Conservation (phyloP, 78 protist genomes). For the Creolimax fragrantissima region DNA sequence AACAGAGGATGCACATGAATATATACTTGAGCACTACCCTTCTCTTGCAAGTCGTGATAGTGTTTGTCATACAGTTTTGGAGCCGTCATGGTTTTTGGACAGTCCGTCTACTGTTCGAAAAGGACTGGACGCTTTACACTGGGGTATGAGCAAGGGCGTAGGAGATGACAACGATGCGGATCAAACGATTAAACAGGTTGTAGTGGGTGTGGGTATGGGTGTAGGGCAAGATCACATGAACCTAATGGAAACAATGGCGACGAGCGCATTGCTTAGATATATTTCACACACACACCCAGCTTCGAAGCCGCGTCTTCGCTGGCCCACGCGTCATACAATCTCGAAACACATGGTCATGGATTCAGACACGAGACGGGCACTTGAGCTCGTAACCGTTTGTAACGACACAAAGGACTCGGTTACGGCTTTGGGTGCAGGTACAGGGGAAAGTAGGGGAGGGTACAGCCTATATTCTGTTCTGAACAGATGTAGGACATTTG, state of each 20-base stretch:
- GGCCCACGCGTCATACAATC: neutral
- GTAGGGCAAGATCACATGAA: neutral
- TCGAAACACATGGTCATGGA: neutral
- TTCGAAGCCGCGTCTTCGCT: neutral
- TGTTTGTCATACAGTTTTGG: neutral
- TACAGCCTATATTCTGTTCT: neutral
- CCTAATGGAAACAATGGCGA: neutral
- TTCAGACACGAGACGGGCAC: neutral
- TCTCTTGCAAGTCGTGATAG: neutral
- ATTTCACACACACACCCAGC: neutral
- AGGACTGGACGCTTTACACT: neutral
- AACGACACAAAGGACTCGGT: neutral
- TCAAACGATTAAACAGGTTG: neutral
- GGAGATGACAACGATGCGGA: neutral
- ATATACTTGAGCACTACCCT: neutral
- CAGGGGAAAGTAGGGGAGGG: too few species aligned
- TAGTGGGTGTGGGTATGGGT: neutral
- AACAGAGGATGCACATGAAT: neutral
- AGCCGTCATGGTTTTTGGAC: neutral
- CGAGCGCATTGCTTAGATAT: neutral
- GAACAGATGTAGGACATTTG: neutral
- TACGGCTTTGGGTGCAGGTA: neutral
- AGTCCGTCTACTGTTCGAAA: neutral
- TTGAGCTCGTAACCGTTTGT: neutral
- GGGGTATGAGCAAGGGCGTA: neutral